phyloP scores from a whole-genome alignment of 139 green algal genomes.

The Coccomyxa sp. region DNA sequence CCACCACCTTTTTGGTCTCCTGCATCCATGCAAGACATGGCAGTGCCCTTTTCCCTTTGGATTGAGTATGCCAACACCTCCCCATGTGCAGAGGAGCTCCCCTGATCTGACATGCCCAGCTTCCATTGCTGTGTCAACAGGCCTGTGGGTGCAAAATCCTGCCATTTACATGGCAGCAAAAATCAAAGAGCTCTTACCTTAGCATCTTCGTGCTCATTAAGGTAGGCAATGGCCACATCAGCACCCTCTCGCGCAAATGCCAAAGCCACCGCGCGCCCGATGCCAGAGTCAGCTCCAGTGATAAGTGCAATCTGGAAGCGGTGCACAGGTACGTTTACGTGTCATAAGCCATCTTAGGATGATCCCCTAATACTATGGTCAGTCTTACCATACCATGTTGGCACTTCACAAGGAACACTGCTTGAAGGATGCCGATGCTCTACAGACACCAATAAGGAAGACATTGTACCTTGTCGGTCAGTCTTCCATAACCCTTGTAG shows the following conservation, averaged over 20 bases:
- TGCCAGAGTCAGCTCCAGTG: slow-evolving; percentile 23
- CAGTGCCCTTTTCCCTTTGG: not conserved
- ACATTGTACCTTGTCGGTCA: slow-evolving; percentile 17
- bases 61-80: too few relatives aligned
- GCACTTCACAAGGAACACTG: not conserved
- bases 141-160: not conserved
- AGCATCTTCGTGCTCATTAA: slow-evolving; percentile 25
- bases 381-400: too few relatives aligned
- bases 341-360: too few relatives aligned
- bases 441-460: too few relatives aligned
- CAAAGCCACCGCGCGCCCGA: slow-evolving; percentile 20
- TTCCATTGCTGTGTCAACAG: not conserved
- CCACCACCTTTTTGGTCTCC: slow-evolving; percentile 10
- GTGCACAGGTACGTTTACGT: too few relatives aligned
- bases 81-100: too few relatives aligned
- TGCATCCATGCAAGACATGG: not conserved
- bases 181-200: not conserved
- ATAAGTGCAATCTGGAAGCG: not conserved
- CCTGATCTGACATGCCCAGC: not conserved
- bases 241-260: slow-evolving; percentile 21
- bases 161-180: not conserved
- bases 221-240: slow-evolving; percentile 24
- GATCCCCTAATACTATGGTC: too few relatives aligned
- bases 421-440: not conserved
- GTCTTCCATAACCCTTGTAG: slow-evolving; percentile 20